A percentile compares a stretch with the other conserved stretches of the same genome.
phyloP scores from a whole-genome alignment of 257 asterid genomes.

The Lycium ferocissimum region DNA sequence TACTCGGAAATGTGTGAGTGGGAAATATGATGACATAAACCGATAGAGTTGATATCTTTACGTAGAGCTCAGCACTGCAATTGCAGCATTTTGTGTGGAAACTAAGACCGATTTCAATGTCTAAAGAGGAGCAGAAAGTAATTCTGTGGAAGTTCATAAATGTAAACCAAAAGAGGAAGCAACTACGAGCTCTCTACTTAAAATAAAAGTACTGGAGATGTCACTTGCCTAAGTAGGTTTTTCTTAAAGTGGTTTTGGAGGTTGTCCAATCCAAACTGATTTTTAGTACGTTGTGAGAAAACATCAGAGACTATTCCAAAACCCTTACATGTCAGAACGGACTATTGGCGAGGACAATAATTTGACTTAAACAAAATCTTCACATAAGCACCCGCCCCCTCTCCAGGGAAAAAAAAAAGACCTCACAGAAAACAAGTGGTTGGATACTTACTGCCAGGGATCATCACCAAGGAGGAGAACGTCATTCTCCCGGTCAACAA shows the following conservation, averaged over 20 bases:
- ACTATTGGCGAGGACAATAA: neutral
- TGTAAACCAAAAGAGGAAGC: neutral
- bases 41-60: neutral
- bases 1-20: neutral
- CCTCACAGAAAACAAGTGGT: neutral
- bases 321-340: neutral
- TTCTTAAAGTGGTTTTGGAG: neutral
- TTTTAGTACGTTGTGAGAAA: neutral
- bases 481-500: conserved; percentile 96
- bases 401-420: neutral
- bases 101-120: neutral
- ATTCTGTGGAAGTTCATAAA: neutral
- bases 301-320: conserved; percentile 1
- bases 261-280: neutral
- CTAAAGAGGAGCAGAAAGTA: conserved; percentile 1
- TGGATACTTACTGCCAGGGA: conserved; percentile 91
- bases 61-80: neutral
- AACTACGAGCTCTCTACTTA: neutral
- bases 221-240: neutral
- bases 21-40: neutral
- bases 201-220: neutral
- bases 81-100: neutral
- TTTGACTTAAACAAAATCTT: neutral
- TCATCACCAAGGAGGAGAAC: conserved; percentile 98
- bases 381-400: neutral